Conservation (phyloP, 352 stramenopile species). For the Lagenidium giganteum region DNA sequence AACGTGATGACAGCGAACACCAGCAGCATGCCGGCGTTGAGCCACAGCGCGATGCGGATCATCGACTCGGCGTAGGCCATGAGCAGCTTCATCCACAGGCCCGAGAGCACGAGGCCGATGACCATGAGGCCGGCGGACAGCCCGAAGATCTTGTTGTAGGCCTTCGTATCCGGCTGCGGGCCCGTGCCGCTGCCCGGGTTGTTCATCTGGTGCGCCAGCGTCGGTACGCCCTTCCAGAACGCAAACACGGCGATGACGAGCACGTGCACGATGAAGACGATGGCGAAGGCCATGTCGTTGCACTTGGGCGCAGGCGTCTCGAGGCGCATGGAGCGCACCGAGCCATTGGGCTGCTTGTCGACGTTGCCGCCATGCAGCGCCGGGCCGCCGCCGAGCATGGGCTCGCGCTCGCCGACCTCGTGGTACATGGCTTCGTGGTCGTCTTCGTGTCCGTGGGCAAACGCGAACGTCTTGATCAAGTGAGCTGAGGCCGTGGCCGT, state of each 20-base stretch:
- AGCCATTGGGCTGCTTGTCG: slow-evolving; percentile 17
- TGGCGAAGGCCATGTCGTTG: slow-evolving; percentile 71
- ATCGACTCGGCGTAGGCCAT: slow-evolving; percentile 71
- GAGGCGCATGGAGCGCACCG: slow-evolving; percentile 62
- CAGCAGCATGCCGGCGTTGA: slow-evolving; percentile 72
- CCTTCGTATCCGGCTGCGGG: slow-evolving; percentile 9
- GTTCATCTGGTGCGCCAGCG: slow-evolving; percentile 27
- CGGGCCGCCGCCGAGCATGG: slow-evolving; percentile 58
- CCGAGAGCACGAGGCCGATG: slow-evolving; percentile 47
- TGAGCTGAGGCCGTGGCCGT: too few relatives aligned
- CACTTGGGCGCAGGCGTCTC: slow-evolving; percentile 51
- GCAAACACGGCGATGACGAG: slow-evolving; percentile 54
- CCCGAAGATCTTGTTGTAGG: slow-evolving; percentile 39
- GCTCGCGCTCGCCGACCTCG: slow-evolving; percentile 59
- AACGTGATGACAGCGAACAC: slow-evolving; percentile 60
- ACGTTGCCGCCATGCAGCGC: slow-evolving; percentile 12
- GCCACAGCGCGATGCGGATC: slow-evolving; percentile 77
- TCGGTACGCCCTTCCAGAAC: slow-evolving; percentile 63
- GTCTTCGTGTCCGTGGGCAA: slow-evolving; percentile 1
- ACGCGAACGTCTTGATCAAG: too few relatives aligned
- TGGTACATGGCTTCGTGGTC: slow-evolving; percentile 61
- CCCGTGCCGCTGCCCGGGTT: slow-evolving; percentile 16
- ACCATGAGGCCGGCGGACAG: slow-evolving; percentile 45
- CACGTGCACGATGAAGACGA: slow-evolving; percentile 65
- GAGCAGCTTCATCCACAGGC: slow-evolving; percentile 73